Conservation (phyloP, 2,329 filamentous ascomycete species). For the Scedosporium apiospermum region DNA sequence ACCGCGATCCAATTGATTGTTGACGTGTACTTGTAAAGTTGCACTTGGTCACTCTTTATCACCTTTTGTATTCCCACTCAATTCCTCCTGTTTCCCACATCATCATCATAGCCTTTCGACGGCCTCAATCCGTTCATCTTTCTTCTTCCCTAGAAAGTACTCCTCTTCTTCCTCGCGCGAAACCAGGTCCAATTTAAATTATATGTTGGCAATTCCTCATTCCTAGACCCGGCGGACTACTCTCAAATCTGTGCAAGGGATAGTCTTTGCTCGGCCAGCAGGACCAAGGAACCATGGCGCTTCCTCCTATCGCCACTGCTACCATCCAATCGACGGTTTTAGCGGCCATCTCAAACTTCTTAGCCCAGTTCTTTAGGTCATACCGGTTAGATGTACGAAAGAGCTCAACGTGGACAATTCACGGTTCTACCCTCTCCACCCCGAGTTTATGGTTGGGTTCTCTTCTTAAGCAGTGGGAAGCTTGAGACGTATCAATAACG, state of each 20-base stretch:
- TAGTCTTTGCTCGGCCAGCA: neutral
- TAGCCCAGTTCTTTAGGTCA: conserved; percentile 62
- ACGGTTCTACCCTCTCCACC: neutral
- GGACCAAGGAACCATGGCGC: conserved; percentile 6
- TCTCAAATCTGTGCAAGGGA: too few relatives aligned
- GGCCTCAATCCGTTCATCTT: too few relatives aligned
- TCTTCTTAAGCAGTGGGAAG: neutral
- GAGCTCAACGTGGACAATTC: neutral
- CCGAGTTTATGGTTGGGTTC: neutral
- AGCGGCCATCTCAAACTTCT: conserved; percentile 57
- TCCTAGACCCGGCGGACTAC: too few relatives aligned
- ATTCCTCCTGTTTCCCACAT: too few relatives aligned
- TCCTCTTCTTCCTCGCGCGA: too few relatives aligned
- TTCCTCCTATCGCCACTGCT: conserved; percentile 44
- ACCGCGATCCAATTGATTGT: neutral
- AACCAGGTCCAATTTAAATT: too few relatives aligned
- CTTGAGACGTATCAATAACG: neutral
- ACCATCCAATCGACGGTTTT: conserved; percentile 59
- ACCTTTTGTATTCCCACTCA: too few relatives aligned
- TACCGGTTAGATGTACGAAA: conserved; percentile 47
- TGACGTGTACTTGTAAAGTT: too few relatives aligned
- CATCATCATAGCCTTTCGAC: too few relatives aligned
- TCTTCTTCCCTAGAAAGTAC: too few relatives aligned
- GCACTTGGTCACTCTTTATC: too few relatives aligned
- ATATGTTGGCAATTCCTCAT: neutral